Base-by-base conservation (phyloP, 495 filamentous ascomycete species). In the Peziza echinospora region DNA sequence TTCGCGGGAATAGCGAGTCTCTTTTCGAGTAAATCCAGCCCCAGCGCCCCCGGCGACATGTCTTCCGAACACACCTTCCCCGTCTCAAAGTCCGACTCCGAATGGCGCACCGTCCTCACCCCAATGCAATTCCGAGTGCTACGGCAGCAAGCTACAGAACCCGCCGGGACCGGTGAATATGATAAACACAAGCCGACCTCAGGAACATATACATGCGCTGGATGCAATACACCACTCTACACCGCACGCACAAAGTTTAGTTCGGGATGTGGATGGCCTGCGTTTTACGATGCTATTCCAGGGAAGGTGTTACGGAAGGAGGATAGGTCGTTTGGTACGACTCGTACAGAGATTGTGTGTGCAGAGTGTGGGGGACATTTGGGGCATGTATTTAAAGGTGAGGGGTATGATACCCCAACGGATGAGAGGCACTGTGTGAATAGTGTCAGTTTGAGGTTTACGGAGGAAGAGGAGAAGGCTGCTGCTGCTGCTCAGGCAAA, bases 391-490 rank as follows among this genome's bases (percentile, higher is more conserved):
- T 97, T 97, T 58, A 91, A 93, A 68, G 89, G 89, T 6, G 89
- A 97, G 63, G 84, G 85, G 30, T 92, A 77, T 62, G 60, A 68
- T 8, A 94, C 83, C 16, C 85, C 89, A 40, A 94, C 86, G 41
- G 81, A 97, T 62, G 86, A 96, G 75, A 67, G 89, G 44, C 89
- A 97, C 65, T 97, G 89, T 62, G 89, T 97, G 43, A 97, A 97
- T 60, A 89, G 83, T 52, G 63, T 96, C 19, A 91, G 82, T 62
- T 67, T 97, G 65, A 86, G 71, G 46, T 97, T 97, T 61, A 66
- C 61, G 21, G 71, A 77, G 40, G 78, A 76, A 52, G 67, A 68
- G 48, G 59, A 60, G 45, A 60, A 49, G 24, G 51, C 62, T n/a
- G n/a, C n/a, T n/a, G n/a, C n/a, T n/a, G n/a, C n/a, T n/a, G n/a